These are phyloP conservation scores for Eutrema heterophyllum DNA, from an alignment of 345 rosid species.

Conservation along the genomic window DNA sequence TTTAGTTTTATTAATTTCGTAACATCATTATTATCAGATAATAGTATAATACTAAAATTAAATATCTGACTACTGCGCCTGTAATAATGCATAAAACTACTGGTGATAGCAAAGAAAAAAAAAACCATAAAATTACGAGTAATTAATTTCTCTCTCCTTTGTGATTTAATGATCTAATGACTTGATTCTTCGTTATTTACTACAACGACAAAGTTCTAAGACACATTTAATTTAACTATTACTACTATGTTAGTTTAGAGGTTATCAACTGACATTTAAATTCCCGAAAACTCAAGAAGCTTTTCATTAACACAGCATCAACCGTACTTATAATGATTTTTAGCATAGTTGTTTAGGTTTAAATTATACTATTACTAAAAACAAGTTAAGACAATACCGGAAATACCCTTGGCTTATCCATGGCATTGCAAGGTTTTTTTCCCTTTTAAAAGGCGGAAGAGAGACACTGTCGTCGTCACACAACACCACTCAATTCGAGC, in stretches of 20 bases:
- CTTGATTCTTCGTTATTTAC: background rate
- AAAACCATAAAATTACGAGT: background rate
- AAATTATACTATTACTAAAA: background rate
- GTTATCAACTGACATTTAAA: conserved; percentile 18
- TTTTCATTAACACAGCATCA: conserved; percentile 1
- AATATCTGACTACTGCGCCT: background rate
- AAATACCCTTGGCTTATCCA: conserved; percentile 45
- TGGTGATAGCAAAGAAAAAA: background rate
- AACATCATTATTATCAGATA: conserved; percentile 15
- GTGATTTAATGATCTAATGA: background rate
- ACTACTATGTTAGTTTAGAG: background rate
- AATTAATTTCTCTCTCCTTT: background rate
- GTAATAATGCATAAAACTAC: conserved; percentile 9
- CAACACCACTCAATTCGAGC: background rate
- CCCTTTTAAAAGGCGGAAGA: conserved; percentile 26
- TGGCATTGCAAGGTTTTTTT: background rate
- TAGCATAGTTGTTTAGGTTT: background rate
- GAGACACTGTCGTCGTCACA: conserved; percentile 19
- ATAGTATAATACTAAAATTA: background rate
- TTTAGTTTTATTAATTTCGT: too few species aligned
- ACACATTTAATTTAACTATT: background rate
- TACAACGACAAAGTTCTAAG: conserved; percentile 3
- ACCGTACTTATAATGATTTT: conserved; percentile 19
- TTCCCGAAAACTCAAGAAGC: conserved; percentile 15
- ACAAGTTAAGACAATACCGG: conserved; percentile 26